Evolutionary conservation across 1,284 basidiomycete genomes (phyloP).

Genomic region (Volvariella surrecta): DNA sequence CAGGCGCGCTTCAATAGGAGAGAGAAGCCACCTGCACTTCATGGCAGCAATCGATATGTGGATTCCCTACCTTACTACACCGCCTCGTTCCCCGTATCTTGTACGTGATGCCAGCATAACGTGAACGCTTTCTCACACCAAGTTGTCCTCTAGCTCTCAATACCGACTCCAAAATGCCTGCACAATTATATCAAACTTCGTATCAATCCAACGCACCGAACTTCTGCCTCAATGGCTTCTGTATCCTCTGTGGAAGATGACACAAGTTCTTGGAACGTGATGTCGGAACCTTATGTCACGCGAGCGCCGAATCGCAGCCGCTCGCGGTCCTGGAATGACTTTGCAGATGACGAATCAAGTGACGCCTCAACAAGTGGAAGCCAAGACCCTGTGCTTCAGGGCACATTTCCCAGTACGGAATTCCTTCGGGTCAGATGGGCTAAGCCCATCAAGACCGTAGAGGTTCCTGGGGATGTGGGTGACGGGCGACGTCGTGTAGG

Average conservation of each 20-base stretch:
- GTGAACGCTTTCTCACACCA: constrained; percentile 1
- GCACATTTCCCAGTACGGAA: constrained; percentile 70
- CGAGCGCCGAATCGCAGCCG: constrained; percentile 44
- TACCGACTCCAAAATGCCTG: constrained; percentile 68
- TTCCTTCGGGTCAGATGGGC: constrained; percentile 72
- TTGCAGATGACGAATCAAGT: constrained; percentile 76
- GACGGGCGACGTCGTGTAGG: constrained; percentile 58
- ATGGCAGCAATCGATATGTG: constrained; percentile 71
- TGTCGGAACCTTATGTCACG: constrained; percentile 68
- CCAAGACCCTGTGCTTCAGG: constrained; percentile 48
- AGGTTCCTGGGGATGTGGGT: constrained; percentile 31
- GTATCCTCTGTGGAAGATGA: constrained; percentile 69
- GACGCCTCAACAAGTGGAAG: constrained; percentile 57
- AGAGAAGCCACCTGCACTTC: constrained; percentile 53
- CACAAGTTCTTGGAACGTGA: constrained; percentile 59
- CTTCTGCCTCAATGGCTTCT: constrained; percentile 60
- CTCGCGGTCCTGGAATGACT: constrained; percentile 50
- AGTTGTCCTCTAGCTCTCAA: constrained; percentile 42
- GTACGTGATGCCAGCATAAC: constrained; percentile 32
- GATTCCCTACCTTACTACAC: constrained; percentile 59
- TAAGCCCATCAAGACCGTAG: constrained; percentile 44
- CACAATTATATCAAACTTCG: constrained; percentile 66
- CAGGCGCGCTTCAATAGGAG: constrained; percentile 46
- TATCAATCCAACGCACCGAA: constrained; percentile 52
- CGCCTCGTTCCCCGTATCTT: constrained; percentile 62